phyloP scores from a whole-genome alignment of 176 grass and related monocot genomes.

The Oryza meridionalis region DNA sequence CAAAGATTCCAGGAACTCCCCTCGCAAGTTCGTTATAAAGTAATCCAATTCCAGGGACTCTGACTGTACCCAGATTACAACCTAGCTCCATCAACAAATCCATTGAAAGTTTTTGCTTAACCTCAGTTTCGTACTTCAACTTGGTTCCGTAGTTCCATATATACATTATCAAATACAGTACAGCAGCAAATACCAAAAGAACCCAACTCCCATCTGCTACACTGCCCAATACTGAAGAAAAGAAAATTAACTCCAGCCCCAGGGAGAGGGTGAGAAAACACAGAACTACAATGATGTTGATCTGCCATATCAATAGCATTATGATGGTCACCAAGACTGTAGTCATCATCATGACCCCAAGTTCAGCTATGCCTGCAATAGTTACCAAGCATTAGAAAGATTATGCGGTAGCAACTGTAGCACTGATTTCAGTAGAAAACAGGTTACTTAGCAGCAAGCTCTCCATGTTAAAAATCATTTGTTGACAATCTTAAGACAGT shows the following conservation, averaged over 20 bases:
- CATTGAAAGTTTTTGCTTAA: conserved; percentile 92
- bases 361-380: conserved; percentile 84
- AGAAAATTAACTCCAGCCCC: conserved; percentile 88
- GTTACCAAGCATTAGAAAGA: conserved; percentile 44
- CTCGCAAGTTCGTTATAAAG: conserved; percentile 95
- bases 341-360: conserved; percentile 98
- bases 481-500: not conserved
- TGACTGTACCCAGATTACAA: conserved; percentile 88
- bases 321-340: conserved; percentile 92
- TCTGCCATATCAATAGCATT: conserved; percentile 99
- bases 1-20: conserved; percentile 93
- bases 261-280: conserved; percentile 81
- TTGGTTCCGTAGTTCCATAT: conserved; percentile 99
- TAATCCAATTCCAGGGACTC: conserved; percentile 95
- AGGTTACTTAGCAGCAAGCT: not conserved
- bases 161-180: conserved; percentile 82
- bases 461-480: not conserved
- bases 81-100: conserved; percentile 83
- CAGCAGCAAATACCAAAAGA: conserved; percentile 78
- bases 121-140: conserved; percentile 96
- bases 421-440: not conserved
- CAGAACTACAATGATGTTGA: conserved; percentile 86
- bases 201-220: conserved; percentile 95
- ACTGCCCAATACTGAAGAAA: conserved; percentile 86
- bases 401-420: not conserved